A percentile compares a stretch with the other conserved stretches of the same genome.
Evolutionary conservation across 2,329 filamentous ascomycete species (phyloP).

Genomic region (Daldinia sp.): DNA sequence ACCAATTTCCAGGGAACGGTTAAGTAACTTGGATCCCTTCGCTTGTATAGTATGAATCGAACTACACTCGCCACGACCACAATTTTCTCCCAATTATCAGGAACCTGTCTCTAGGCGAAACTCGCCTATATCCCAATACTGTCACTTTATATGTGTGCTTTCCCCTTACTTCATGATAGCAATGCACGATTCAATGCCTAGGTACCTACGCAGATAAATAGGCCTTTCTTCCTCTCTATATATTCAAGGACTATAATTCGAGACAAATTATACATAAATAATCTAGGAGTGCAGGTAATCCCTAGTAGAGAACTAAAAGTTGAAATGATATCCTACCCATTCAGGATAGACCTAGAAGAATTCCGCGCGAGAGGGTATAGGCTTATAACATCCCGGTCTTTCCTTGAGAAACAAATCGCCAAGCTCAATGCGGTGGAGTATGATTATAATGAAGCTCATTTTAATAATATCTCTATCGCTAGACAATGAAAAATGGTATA

Average conservation of each 20-base stretch:
- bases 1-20: not conserved
- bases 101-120: not conserved
- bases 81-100: not conserved
- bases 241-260: not conserved
- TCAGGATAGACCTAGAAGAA: not conserved
- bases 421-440: no score
- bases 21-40: not conserved
- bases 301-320: not conserved
- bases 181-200: not conserved
- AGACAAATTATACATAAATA: no score
- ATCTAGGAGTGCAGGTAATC: no score
- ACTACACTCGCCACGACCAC: not conserved
- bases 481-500: no score
- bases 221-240: not conserved
- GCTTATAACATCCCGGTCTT: not conserved
- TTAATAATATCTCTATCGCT: no score
- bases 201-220: not conserved
- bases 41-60: not conserved
- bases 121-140: not conserved
- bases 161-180: not conserved
- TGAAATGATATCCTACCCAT: not conserved
- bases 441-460: no score
- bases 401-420: no score
- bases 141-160: not conserved
- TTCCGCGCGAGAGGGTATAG: no score